These are phyloP conservation scores for Gardenia jasminoides DNA, from an alignment of 257 asterid genomes.

Conservation along the genomic window DNA sequence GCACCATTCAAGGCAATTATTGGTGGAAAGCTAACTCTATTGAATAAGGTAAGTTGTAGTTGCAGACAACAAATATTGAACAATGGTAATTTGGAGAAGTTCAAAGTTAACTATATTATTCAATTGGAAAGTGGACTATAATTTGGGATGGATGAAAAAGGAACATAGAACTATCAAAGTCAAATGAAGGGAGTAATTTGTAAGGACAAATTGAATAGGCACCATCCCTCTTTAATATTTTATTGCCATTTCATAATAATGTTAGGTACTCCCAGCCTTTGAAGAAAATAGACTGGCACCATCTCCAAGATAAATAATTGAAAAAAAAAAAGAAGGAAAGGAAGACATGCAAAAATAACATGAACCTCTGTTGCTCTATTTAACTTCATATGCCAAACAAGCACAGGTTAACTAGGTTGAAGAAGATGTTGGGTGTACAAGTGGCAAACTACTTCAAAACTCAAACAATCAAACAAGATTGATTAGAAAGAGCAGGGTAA, in stretches of 20 bases:
- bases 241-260: not conserved
- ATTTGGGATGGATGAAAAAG: no score
- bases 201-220: not conserved
- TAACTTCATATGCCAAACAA: not conserved
- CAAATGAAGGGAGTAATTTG: no score
- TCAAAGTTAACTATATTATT: no score
- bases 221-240: not conserved
- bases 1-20: no score
- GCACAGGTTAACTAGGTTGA: not conserved
- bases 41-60: no score
- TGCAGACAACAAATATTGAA: no score
- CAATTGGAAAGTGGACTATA: no score
- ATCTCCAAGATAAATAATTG: not conserved
- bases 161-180: no score
- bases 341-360: not conserved
- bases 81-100: no score
- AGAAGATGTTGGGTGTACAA: not conserved
- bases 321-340: not conserved
- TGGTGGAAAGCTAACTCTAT: no score
- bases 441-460: not conserved
- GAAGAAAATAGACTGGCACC: not conserved
- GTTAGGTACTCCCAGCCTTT: not conserved
- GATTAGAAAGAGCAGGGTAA: not conserved
- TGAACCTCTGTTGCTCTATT: not conserved
- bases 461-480: not conserved